A percentile compares a stretch with the other conserved stretches of the same genome.
Conservation (phyloP, 345 rosid species). For the Bruguiera sexangula region DNA sequence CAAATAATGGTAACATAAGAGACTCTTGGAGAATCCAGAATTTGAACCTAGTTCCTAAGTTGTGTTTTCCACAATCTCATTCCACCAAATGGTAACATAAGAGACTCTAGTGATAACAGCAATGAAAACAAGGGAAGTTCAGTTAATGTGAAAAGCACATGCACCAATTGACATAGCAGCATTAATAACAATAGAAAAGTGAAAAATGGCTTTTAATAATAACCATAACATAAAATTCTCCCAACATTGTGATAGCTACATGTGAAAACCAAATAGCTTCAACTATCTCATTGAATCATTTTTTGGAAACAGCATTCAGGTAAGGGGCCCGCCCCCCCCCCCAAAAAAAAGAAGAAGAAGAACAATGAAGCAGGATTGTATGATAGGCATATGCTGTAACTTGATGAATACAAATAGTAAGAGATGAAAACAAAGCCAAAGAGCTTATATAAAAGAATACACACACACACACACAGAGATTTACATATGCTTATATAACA, state of each 20-base stretch:
- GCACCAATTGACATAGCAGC: neutral
- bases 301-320: neutral
- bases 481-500: too few species aligned
- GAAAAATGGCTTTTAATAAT: neutral
- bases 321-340: neutral
- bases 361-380: neutral
- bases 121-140: too few species aligned
- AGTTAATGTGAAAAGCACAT: neutral
- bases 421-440: neutral
- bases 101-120: too few species aligned
- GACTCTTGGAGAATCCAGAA: too few species aligned
- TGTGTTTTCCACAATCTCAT: too few species aligned
- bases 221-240: too few species aligned
- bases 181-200: neutral
- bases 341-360: neutral
- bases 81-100: too few species aligned
- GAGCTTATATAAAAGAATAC: neutral
- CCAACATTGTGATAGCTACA: neutral
- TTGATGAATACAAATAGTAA: neutral
- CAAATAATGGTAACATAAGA: neutral
- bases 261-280: neutral
- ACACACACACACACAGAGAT: too few species aligned
- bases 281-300: neutral
- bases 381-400: neutral
- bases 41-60: too few species aligned